Base-by-base conservation (phyloP, 1,284 basidiomycete genomes). In the Austroboletus niveus region DNA sequence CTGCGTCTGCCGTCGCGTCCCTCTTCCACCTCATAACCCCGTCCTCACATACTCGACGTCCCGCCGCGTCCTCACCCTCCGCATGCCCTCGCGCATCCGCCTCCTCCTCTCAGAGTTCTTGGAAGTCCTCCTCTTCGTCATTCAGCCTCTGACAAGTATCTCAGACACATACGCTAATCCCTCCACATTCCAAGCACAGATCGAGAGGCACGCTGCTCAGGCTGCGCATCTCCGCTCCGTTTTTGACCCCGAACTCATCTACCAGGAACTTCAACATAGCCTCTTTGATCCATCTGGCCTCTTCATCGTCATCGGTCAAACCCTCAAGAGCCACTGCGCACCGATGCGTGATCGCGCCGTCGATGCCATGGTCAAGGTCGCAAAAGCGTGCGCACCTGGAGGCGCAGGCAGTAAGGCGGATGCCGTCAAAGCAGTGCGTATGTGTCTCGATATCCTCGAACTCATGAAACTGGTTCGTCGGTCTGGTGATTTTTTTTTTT, bases 381-480 rank as follows among this genome's bases (percentile, higher is more conserved):
- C 88, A 27, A 77, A 72, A 57, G 75, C 74, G 47, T 85, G 82
- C 66, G 75, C 75, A 5, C 78, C 78, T 2, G 78, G 77, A 2
- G 77, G 76, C 43, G 70, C 67, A 27, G 80, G 80, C n/a, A 75
- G 72, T 60, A 79, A 80, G 53, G 73, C 75, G 35, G 82, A 88
- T 60, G 84, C 92, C 27, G 84, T 92, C 49, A 77, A 76, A 52
- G 91, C 89, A 11, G 79, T 96, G 54, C 79, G 89, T 53, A 80
- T 87, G 76, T 94, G 91, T 72, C 86, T 97, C 68, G 93, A 95
- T 69, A 87, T 96, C 54, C 77, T 95, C 48, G 94, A 97, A 74
- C 79, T 94, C 59, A 96, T 97, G 94, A 95, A 95, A 77, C 79
- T 97, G 61, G 92, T 90, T 64, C 69, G 88, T 79, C 39, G 27